Evolutionary conservation across 306 rosid species (phyloP).

Genomic region (Pyrus communis): DNA sequence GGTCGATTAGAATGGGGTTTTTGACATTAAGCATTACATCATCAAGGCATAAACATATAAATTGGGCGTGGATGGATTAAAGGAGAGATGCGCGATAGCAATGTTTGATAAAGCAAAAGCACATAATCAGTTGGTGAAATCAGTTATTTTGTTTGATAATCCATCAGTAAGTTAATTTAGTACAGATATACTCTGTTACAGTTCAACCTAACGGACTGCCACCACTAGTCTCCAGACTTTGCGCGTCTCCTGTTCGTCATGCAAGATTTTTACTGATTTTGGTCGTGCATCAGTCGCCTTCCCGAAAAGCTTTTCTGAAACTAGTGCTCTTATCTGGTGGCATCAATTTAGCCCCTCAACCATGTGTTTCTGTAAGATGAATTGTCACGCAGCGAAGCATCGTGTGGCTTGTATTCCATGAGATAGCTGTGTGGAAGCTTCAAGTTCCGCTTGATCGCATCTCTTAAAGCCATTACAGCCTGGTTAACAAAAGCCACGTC

Average conservation of each 20-base stretch:
- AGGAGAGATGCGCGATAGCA: not conserved
- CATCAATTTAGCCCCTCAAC: slow-evolving; percentile 68
- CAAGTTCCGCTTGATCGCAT: slow-evolving; percentile 76
- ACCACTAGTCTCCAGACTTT: not conserved
- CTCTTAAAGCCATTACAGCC: slow-evolving; percentile 90
- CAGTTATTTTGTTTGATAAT: not conserved
- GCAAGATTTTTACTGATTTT: not conserved
- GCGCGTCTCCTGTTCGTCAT: not conserved
- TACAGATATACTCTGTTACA: not conserved
- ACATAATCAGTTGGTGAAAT: not conserved
- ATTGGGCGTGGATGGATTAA: not conserved
- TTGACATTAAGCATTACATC: slow-evolving; percentile 10
- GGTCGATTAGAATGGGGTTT: slow-evolving; percentile 20
- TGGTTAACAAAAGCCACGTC: slow-evolving; percentile 21
- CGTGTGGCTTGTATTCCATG: slow-evolving; percentile 93
- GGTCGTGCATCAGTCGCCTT: not conserved
- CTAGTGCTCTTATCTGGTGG: not conserved
- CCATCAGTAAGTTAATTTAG: not conserved
- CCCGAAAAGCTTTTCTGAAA: not conserved
- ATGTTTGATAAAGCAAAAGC: not conserved
- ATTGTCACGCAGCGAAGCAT: slow-evolving; percentile 85
- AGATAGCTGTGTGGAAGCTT: slow-evolving; percentile 90
- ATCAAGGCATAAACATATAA: not conserved
- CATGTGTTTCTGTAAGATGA: slow-evolving; percentile 94
- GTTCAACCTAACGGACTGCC: not conserved